Evolutionary conservation across 2,329 filamentous ascomycete species (phyloP).

Genomic region (Colletotrichum spaethianum): DNA sequence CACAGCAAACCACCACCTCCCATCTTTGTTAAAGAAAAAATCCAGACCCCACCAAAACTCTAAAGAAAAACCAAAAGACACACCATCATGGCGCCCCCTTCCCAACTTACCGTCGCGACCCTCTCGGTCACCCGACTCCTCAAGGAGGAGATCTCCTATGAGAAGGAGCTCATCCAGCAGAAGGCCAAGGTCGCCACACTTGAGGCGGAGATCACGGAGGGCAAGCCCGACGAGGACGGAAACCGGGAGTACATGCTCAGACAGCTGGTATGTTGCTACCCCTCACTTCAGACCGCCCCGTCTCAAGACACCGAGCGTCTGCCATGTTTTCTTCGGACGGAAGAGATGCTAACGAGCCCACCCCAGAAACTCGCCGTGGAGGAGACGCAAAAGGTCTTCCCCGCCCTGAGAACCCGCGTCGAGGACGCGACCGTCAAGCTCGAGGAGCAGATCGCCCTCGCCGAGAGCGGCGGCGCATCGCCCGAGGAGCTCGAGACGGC

Average conservation of each 20-base stretch:
- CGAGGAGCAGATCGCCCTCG: slow-evolving; percentile 81
- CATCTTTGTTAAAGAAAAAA: not conserved
- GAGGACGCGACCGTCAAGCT: slow-evolving; percentile 79
- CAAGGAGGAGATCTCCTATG: slow-evolving; percentile 93
- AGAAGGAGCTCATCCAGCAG: slow-evolving; percentile 86
- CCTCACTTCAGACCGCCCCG: not conserved
- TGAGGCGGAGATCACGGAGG: slow-evolving; percentile 69
- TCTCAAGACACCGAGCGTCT: not conserved
- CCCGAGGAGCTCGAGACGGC: slow-evolving; percentile 69
- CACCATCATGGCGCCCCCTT: slow-evolving; percentile 79
- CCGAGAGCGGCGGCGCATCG: slow-evolving; percentile 61
- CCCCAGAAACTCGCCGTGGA: slow-evolving; percentile 82
- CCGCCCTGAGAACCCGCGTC: slow-evolving; percentile 79
- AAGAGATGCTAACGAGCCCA: not conserved
- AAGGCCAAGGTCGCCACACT: slow-evolving; percentile 79
- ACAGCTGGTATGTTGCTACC: slow-evolving; percentile 79
- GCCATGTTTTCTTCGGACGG: not conserved
- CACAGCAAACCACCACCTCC: not conserved
- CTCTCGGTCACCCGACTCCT: slow-evolving; percentile 85
- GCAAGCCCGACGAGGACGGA: slow-evolving; percentile 70
- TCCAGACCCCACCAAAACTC: slow-evolving; percentile 1
- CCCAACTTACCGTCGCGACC: slow-evolving; percentile 83
- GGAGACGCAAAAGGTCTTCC: slow-evolving; percentile 89
- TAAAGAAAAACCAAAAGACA: slow-evolving; percentile 3
- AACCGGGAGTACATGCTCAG: slow-evolving; percentile 86